phyloP scores from a whole-genome alignment of 345 rosid species.

The Durio zibethinus region DNA sequence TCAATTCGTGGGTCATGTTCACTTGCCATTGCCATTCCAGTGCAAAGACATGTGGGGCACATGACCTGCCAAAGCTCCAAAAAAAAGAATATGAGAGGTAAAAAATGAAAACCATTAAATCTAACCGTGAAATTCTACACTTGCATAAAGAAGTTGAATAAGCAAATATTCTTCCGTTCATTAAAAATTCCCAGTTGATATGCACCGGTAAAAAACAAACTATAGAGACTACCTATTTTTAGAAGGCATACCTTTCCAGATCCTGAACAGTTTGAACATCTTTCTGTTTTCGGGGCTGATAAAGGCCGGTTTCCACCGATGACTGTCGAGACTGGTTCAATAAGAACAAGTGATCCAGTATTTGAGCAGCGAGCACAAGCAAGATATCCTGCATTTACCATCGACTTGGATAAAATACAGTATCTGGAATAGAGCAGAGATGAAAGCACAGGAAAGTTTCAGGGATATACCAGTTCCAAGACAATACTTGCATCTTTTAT shows the following conservation, averaged over 20 bases:
- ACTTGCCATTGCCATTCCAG: slow-evolving; percentile 99
- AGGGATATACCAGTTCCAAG: slow-evolving; percentile 77
- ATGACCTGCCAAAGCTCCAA: slow-evolving; percentile 54
- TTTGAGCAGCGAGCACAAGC: slow-evolving; percentile 95
- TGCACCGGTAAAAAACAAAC: neutral
- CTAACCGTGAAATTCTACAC: too few species aligned
- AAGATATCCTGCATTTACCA: slow-evolving; percentile 69
- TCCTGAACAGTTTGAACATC: slow-evolving; percentile 95
- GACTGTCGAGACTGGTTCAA: slow-evolving; percentile 63
- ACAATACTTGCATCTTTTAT: slow-evolving; percentile 96
- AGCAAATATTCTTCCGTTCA: neutral
- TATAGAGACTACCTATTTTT: neutral
- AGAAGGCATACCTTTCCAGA: slow-evolving; percentile 71
- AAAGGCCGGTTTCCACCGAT: slow-evolving; percentile 46
- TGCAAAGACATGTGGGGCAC: slow-evolving; percentile 98
- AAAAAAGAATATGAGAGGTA: neutral
- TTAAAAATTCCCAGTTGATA: neutral
- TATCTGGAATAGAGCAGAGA: neutral
- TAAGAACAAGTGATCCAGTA: slow-evolving; percentile 68
- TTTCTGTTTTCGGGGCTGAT: slow-evolving; percentile 63
- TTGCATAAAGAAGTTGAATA: too few species aligned
- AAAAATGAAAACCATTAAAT: too few species aligned
- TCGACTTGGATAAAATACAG: neutral
- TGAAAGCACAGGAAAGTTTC: neutral
- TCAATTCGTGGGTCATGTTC: slow-evolving; percentile 93